These are phyloP conservation scores for Daldinia childiae DNA, from an alignment of 495 filamentous ascomycete genomes.

Conservation along the genomic window DNA sequence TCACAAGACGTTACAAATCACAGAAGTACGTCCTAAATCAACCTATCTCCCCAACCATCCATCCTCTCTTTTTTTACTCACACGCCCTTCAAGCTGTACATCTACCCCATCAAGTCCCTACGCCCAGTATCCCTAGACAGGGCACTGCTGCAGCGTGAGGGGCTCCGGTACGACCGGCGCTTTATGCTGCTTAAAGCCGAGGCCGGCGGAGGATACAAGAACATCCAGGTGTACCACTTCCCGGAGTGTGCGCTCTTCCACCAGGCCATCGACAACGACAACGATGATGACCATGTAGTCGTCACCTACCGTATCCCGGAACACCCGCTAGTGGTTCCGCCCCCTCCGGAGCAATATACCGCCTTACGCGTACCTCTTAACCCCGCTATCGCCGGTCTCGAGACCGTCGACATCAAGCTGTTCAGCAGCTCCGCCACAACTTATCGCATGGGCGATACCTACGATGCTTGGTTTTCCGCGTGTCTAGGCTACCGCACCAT, in stretches of 20 bases:
- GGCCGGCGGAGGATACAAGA: slow-evolving; percentile 53
- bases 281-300: slow-evolving; percentile 58
- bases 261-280: slow-evolving; percentile 59
- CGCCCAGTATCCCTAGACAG: slow-evolving; percentile 67
- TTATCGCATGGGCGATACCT: slow-evolving; percentile 71
- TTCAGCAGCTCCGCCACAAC: slow-evolving; percentile 69
- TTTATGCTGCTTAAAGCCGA: slow-evolving; percentile 77
- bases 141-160: slow-evolving; percentile 68
- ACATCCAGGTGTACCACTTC: slow-evolving; percentile 74
- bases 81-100: slow-evolving; percentile 68
- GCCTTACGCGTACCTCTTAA: slow-evolving; percentile 66
- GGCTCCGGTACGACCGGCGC: slow-evolving; percentile 77
- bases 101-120: slow-evolving; percentile 90
- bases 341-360: slow-evolving; percentile 26
- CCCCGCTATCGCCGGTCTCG: slow-evolving; percentile 62
- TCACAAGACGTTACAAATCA: slow-evolving; percentile 37
- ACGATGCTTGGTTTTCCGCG: slow-evolving; percentile 77
- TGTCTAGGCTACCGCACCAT: slow-evolving; percentile 74
- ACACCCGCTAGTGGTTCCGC: slow-evolving; percentile 33
- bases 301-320: slow-evolving; percentile 64
- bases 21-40: slow-evolving; percentile 41
- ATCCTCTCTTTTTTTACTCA: slow-evolving; percentile 10
- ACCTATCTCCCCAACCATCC: background rate
- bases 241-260: slow-evolving; percentile 74
- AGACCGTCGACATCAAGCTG: slow-evolving; percentile 65